Conservation (phyloP, 2,329 filamentous ascomycete species). For the Pleurostoma richardsiae region DNA sequence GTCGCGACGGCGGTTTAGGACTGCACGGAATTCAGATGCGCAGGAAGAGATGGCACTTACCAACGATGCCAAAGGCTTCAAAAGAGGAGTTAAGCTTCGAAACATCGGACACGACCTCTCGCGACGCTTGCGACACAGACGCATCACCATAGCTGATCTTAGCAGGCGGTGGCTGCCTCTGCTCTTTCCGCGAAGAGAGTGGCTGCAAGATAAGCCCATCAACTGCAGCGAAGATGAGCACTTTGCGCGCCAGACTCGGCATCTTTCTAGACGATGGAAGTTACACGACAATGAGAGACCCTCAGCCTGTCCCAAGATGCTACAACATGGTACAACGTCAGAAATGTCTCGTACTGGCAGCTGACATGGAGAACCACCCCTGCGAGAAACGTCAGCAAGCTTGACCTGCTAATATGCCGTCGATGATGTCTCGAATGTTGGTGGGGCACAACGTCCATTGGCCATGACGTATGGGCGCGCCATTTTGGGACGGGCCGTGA, state of each 20-base stretch:
- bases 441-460: neutral
- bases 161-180: constrained; percentile 50
- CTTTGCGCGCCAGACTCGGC: constrained; percentile 74
- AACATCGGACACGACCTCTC: constrained; percentile 39
- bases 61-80: constrained; percentile 56
- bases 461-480: neutral
- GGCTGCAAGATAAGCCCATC: constrained; percentile 82
- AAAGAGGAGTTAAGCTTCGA: constrained; percentile 44
- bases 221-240: constrained; percentile 72
- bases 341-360: no score
- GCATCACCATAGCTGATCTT: constrained; percentile 66
- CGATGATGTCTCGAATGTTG: neutral
- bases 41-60: constrained; percentile 27
- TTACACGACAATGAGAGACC: no score
- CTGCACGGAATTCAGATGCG: neutral
- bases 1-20: constrained; percentile 1
- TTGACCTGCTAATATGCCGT: neutral
- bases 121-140: constrained; percentile 35
- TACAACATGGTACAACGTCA: no score
- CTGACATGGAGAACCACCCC: no score
- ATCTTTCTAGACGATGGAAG: constrained; percentile 35
- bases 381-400: no score
- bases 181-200: constrained; percentile 56
- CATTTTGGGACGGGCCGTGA: neutral
- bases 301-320: no score